Evolutionary conservation across 2,329 filamentous ascomycete genomes (phyloP).

Genomic region (Sordariomycetes sp.): DNA sequence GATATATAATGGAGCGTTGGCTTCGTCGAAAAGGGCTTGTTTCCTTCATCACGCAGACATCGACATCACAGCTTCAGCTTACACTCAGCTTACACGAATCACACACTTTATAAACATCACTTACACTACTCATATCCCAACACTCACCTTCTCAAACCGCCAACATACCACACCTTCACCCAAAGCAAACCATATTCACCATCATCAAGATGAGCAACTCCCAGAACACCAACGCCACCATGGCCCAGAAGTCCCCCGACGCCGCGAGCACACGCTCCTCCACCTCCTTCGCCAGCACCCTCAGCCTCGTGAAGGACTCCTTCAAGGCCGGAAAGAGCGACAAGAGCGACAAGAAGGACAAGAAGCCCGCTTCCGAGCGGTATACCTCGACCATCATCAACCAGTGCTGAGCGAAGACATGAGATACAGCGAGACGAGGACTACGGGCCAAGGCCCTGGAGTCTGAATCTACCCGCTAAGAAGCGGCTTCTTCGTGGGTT

Average conservation of each 20-base stretch:
- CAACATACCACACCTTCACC: background rate
- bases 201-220: background rate
- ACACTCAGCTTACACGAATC: background rate
- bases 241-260: background rate
- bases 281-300: constrained; percentile 2
- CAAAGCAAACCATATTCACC: background rate
- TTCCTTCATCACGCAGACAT: background rate
- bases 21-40: background rate
- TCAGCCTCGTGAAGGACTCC: background rate
- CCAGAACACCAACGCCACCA: background rate
- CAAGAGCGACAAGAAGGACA: too few species aligned
- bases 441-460: too few species aligned
- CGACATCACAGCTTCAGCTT: background rate
- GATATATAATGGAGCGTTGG: background rate
- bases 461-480: too few species aligned
- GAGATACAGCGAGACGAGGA: background rate
- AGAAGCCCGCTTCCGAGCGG: background rate
- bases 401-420: background rate
- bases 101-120: too few species aligned
- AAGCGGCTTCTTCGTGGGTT: background rate
- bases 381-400: background rate
- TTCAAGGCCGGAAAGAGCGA: background rate
- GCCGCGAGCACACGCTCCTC: constrained; percentile 1
- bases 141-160: background rate
- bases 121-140: background rate